A percentile compares a stretch with the other conserved stretches of the same genome.
Conservation (phyloP, 2,329 filamentous ascomycete genomes). For the Exophiala sideris region DNA sequence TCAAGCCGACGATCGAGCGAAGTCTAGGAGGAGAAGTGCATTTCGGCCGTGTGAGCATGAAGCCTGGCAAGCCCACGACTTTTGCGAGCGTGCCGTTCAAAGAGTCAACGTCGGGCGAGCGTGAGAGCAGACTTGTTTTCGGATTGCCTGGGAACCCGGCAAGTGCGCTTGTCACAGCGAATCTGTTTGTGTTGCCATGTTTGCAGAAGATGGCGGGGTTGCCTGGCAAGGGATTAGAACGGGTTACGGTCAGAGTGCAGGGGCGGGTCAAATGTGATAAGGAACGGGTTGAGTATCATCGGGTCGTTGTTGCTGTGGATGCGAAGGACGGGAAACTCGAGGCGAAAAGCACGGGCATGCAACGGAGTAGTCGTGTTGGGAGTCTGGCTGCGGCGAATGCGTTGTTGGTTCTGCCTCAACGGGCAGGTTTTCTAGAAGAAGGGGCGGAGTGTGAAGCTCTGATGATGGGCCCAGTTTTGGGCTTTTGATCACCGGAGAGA, state of each 20-base stretch:
- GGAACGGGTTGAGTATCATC: constrained; percentile 82
- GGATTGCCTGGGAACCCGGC: constrained; percentile 92
- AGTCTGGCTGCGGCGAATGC: constrained; percentile 88
- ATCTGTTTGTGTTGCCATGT: constrained; percentile 87
- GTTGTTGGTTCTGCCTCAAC: constrained; percentile 63
- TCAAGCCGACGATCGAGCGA: constrained; percentile 94
- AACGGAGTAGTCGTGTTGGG: constrained; percentile 84
- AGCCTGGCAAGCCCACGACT: constrained; percentile 95
- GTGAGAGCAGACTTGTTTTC: constrained; percentile 69
- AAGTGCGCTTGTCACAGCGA: constrained; percentile 85
- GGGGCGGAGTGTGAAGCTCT: constrained; percentile 73
- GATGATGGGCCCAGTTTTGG: constrained; percentile 62
- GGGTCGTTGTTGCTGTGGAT: constrained; percentile 66
- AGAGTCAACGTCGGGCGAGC: constrained; percentile 31
- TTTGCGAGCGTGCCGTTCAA: constrained; percentile 82
- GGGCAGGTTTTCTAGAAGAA: constrained; percentile 62
- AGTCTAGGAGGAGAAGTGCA: constrained; percentile 87
- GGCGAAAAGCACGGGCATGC: constrained; percentile 80
- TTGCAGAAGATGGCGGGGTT: constrained; percentile 75
- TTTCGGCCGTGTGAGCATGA: constrained; percentile 95
- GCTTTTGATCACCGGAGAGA: constrained; percentile 12
- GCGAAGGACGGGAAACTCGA: constrained; percentile 59
- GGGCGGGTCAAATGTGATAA: constrained; percentile 72
- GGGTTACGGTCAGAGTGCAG: constrained; percentile 66
- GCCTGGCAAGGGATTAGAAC: constrained; percentile 59